Percentiles rank a stretch among this genome's conserved stretches.
phyloP scores from a whole-genome alignment of 495 filamentous ascomycete species.

The Neurospora sp. region DNA sequence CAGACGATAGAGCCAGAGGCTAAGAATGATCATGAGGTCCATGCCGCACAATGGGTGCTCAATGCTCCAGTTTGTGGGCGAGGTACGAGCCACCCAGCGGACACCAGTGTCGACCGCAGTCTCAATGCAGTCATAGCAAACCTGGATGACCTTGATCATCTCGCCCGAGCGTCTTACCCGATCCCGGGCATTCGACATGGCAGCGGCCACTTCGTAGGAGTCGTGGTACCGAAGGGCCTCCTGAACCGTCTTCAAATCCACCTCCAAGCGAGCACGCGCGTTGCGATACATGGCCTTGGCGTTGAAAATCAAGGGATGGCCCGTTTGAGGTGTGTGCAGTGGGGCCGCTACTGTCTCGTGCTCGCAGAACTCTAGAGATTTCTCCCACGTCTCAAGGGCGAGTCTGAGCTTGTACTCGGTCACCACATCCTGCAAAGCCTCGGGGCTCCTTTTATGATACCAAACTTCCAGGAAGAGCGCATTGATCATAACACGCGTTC shows the following conservation, averaged over 20 bases:
- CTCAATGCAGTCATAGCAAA: constrained; percentile 97
- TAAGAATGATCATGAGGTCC: constrained; percentile 98
- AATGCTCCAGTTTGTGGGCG: constrained; percentile 97
- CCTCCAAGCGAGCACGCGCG: constrained; percentile 82
- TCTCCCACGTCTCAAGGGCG: constrained; percentile 96
- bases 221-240: constrained; percentile 96
- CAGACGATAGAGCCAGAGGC: constrained; percentile 94
- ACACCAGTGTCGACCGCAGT: constrained; percentile 90
- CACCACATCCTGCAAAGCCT: constrained; percentile 90
- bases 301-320: constrained; percentile 98
- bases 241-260: constrained; percentile 90
- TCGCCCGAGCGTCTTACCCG: constrained; percentile 89
- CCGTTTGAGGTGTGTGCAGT: constrained; percentile 88
- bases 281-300: constrained; percentile 96
- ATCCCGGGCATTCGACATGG: constrained; percentile 89
- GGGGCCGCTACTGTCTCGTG: constrained; percentile 84
- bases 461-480: constrained; percentile 96
- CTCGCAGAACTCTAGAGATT: constrained; percentile 87
- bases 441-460: constrained; percentile 96
- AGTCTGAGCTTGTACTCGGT: constrained; percentile 97
- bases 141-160: constrained; percentile 97
- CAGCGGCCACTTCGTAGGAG: constrained; percentile 89
- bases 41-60: constrained; percentile 95
- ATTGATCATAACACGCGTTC: constrained; percentile 97
- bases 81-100: constrained; percentile 94